Evolutionary conservation across 1,139 yeast genomes (phyloP), one percentile per base, ranked within the genome.

Genomic region (Saccharomyces hybrid): DNA sequence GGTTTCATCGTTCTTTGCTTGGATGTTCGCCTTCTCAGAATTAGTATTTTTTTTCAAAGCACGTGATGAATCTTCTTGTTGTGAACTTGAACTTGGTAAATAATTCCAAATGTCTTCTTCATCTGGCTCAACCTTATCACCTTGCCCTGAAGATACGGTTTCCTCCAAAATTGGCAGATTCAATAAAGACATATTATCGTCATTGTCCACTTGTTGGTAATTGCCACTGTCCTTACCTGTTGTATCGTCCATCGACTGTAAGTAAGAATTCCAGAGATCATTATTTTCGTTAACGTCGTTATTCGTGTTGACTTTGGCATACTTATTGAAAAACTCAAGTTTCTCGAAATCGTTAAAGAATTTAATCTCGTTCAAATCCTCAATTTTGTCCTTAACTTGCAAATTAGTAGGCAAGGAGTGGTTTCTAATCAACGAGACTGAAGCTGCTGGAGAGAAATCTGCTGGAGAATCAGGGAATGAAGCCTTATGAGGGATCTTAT

Each of bases 281-380:
- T 38, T 38, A 23, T 38, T 38, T 19, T 38, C 44, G 25, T 19
- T 38, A 11, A 38, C 16, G 25, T 19, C 44, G 19, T 19, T 38
- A 5, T 19, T 38, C 6, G 44, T 38, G 11, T 38, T 38, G 7
- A 19, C 16, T 8, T 49, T 52, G n/a, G 51, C 52, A 31, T 57
- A 55, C 47, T 62, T 62, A 46, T 57, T 57, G 50, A 59, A 58
- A 46, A 62, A 62, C 23, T 58, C 62, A 52, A 51, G 51, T 29
- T 59, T 62, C 49, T 62, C 65, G 48, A 58, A 59, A 51, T 55
- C 59, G 49, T 62, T 64, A 28, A 62, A 41, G 50, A 62, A 62
- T 47, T 56, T 57, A 51, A 60, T 50, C 8, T 38, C 44, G 26
- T 38, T 38, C 44, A 38, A 38, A 38, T 38, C 44, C 8, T 38